These are phyloP conservation scores for Calonectria leucothoes DNA, from an alignment of 2,329 filamentous ascomycete genomes.

Conservation along the genomic window DNA sequence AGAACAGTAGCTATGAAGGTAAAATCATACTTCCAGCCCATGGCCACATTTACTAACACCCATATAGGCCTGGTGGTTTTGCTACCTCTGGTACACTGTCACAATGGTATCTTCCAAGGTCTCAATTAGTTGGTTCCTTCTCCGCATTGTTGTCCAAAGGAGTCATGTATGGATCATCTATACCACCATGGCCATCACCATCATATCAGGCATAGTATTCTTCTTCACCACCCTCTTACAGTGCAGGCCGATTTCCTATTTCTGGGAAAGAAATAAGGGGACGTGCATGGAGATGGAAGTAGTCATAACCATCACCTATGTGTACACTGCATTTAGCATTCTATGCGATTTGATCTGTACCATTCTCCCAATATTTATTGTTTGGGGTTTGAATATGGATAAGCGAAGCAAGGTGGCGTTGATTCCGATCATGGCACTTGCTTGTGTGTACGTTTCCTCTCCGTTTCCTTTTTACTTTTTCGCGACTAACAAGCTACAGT, in stretches of 20 bases:
- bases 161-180: slow-evolving; percentile 51
- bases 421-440: slow-evolving; percentile 65
- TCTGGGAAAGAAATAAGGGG: slow-evolving; percentile 53
- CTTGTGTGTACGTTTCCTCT: slow-evolving; percentile 54
- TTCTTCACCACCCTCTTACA: slow-evolving; percentile 56
- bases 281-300: slow-evolving; percentile 53
- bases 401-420: slow-evolving; percentile 62
- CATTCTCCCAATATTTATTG: slow-evolving; percentile 63
- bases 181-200: slow-evolving; percentile 47
- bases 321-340: slow-evolving; percentile 62
- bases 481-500: slow-evolving; percentile 40
- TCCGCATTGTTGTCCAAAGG: slow-evolving; percentile 51
- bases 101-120: slow-evolving; percentile 53
- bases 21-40: neutral
- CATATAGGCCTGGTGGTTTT: slow-evolving; percentile 51
- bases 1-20: slow-evolving; percentile 50
- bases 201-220: slow-evolving; percentile 51
- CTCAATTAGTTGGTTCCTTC: slow-evolving; percentile 55
- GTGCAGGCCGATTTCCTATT: slow-evolving; percentile 53
- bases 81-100: slow-evolving; percentile 51
- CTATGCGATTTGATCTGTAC: slow-evolving; percentile 64
- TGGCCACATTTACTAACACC: neutral
- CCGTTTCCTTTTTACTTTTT: neutral
- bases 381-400: slow-evolving; percentile 67
- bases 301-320: slow-evolving; percentile 63